These are phyloP conservation scores for Iris pallida DNA, from an alignment of 116 monocot species.

Conservation along the genomic window DNA sequence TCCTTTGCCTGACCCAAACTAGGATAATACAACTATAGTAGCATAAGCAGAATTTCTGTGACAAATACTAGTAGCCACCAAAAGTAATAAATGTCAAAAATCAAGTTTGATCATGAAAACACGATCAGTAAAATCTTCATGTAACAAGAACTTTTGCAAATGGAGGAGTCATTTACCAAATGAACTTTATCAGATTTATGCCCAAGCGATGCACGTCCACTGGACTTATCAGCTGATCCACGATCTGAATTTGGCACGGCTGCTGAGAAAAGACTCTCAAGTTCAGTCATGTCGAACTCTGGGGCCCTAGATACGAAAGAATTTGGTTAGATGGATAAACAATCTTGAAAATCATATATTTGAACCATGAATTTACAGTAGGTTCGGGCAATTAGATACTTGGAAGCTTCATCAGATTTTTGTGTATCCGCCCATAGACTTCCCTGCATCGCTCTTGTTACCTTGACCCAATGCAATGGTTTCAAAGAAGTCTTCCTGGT, in stretches of 20 bases:
- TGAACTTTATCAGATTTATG: conserved; percentile 71
- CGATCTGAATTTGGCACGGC: conserved; percentile 49
- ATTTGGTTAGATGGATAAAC: conserved; percentile 4
- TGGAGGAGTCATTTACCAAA: conserved; percentile 39
- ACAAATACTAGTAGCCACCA: too few species aligned
- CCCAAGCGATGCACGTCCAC: conserved; percentile 38
- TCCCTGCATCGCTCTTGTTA: conserved; percentile 77
- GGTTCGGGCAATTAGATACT: conserved; percentile 25
- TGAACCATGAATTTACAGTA: conserved; percentile 3
- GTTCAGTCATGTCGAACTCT: conserved; percentile 91
- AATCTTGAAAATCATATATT: background rate
- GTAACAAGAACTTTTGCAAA: background rate
- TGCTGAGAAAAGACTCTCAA: conserved; percentile 91
- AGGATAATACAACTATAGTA: too few species aligned
- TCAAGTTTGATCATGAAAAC: too few species aligned
- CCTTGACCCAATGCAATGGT: conserved; percentile 77
- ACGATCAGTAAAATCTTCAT: too few species aligned
- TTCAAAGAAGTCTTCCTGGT: conserved; percentile 55
- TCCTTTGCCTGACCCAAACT: too few species aligned
- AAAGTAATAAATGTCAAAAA: too few species aligned
- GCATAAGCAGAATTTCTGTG: too few species aligned
- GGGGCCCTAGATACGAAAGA: conserved; percentile 48
- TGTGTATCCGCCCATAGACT: conserved; percentile 78
- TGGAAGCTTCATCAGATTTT: conserved; percentile 44
- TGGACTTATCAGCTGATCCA: conserved; percentile 45